phyloP scores from a whole-genome alignment of 345 rosid species.

The Bretschneidera sinensis region DNA sequence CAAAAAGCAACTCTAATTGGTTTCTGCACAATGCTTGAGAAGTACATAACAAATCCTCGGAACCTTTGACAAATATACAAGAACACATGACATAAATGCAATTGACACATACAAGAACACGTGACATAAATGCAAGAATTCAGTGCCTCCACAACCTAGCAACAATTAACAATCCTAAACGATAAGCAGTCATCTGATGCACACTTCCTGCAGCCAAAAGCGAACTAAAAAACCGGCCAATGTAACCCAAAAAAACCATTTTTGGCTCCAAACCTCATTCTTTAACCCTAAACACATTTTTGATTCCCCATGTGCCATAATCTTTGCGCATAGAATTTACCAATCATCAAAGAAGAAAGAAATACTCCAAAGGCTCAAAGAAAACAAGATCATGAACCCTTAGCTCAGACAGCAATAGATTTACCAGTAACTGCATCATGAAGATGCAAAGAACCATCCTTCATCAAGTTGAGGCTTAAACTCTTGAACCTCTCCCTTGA shows the following conservation, averaged over 20 bases:
- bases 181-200: not conserved
- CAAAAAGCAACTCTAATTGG: slow-evolving; percentile 14
- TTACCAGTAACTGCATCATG: slow-evolving; percentile 83
- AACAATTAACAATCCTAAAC: slow-evolving; percentile 10
- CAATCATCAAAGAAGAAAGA: slow-evolving; percentile 1
- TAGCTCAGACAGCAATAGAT: slow-evolving; percentile 65
- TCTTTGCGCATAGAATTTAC: slow-evolving; percentile 10
- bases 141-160: slow-evolving; percentile 10
- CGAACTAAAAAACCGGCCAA: slow-evolving; percentile 1
- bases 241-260: not conserved
- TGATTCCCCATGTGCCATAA: slow-evolving; percentile 5
- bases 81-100: slow-evolving; percentile 1
- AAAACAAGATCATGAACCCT: slow-evolving; percentile 9
- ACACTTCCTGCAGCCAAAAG: slow-evolving; percentile 17
- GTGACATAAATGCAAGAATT: no score
- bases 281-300: not conserved
- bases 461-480: slow-evolving; percentile 87
- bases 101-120: slow-evolving; percentile 4
- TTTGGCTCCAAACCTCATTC: not conserved
- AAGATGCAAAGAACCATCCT: slow-evolving; percentile 91
- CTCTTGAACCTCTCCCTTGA: slow-evolving; percentile 98
- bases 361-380: slow-evolving; percentile 11
- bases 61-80: no score
- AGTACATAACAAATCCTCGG: slow-evolving; percentile 12
- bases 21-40: slow-evolving; percentile 10